phyloP scores from a whole-genome alignment of 805 yeast species.

The Starmerella geochares region DNA sequence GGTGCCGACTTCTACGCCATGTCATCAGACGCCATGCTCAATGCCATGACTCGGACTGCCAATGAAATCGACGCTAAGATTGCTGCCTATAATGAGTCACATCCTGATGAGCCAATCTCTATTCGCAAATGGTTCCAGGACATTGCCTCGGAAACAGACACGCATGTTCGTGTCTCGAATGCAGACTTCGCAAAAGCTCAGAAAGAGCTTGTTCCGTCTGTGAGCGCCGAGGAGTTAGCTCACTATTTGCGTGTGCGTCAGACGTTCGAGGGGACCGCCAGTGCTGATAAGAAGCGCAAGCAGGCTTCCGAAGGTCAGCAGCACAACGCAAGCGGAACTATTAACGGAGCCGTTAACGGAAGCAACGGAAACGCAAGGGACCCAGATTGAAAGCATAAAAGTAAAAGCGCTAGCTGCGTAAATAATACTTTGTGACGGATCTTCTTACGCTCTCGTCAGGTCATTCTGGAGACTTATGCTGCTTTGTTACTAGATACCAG shows the following conservation, averaged over 20 bases:
- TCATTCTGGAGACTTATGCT: no score
- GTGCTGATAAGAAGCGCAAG: neutral
- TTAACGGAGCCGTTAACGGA: no score
- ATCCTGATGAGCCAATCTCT: slow-evolving; percentile 38
- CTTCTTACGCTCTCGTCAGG: no score
- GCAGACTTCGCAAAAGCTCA: slow-evolving; percentile 74
- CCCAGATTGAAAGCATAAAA: neutral
- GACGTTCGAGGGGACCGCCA: slow-evolving; percentile 58
- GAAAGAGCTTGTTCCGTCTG: slow-evolving; percentile 65
- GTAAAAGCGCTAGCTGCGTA: no score
- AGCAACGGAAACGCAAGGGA: neutral
- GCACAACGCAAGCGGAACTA: no score
- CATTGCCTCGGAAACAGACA: slow-evolving; percentile 56
- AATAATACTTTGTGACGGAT: no score
- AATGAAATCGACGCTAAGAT: slow-evolving; percentile 60
- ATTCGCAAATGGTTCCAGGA: slow-evolving; percentile 88
- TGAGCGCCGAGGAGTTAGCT: slow-evolving; percentile 71
- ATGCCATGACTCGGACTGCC: slow-evolving; percentile 91
- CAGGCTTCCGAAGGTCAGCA: neutral
- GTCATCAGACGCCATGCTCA: slow-evolving; percentile 90
- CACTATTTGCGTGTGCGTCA: slow-evolving; percentile 74
- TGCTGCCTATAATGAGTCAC: slow-evolving; percentile 39
- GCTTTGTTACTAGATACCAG: no score
- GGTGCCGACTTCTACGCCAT: slow-evolving; percentile 98
- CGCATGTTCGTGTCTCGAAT: slow-evolving; percentile 54